Base-by-base conservation (phyloP, 768 basidiomycete genomes). In the Hortiboletus campestris region DNA sequence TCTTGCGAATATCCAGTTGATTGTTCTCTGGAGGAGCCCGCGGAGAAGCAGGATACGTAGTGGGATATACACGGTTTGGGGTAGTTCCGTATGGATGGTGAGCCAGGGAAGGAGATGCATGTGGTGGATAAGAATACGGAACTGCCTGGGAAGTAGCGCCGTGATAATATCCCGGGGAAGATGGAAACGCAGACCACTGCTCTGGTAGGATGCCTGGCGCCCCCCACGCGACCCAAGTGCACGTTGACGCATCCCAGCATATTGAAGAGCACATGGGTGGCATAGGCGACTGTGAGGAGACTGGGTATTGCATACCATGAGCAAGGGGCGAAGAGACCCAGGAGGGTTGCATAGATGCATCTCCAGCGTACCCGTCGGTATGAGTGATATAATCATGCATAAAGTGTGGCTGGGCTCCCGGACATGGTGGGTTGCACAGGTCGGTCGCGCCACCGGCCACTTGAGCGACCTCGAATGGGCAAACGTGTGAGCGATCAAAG, bases 1-100 rank as follows among this genome's bases (percentile, higher is more conserved):
- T 94, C 55, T 78, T 78, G 41, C 75, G 77, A 13, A 93, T 70
- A 69, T 90, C 85, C 28, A 95, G 68, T 61, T 79, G 77, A 64
- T 88, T 87, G 57, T 77, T 74, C 63, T 78, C 78, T 34, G 72
- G 60, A 44, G 62, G 60, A 44, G 56, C 49, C 38, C 65, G 68
- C 52, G 72, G 62, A 51, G 70, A 71, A 49, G 58, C 54, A 12
- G 67, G 55, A 53, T 66, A 73, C 2, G 63, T 40, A 25, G 60
- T 43, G 19, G 64, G 57, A 49, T 63, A 64, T 31, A 58, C 49
- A 25, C 63, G 72, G 32, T 47, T 61, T 22, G 60, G 39, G n/a
- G 52, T 39, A 32, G 62, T 25, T 46, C 50, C 38, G 17, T 66
- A 70, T 46, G 63, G 48, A 47, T 57, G 63, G 35, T 65, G 56